Evolutionary conservation across 2,329 filamentous ascomycete species (phyloP), one percentile per base, ranked within the genome.

Genomic region (Mycogone perniciosa): DNA sequence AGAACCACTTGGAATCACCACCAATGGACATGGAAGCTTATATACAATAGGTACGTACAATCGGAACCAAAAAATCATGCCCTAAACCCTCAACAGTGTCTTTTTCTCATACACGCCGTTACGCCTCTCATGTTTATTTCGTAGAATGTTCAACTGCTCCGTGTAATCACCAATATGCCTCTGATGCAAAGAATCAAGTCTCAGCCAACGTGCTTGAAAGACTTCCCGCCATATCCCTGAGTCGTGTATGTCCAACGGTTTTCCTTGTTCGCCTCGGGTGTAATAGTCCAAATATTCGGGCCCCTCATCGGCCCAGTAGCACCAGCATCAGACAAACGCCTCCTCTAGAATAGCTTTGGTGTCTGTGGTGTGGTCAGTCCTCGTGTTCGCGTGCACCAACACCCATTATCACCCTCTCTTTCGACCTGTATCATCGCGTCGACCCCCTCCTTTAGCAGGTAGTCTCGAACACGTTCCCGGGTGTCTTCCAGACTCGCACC

Each of bases 381-480:
- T 41, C 67, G 63, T 44, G 62, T 62, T 34, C 67, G 61, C 11
- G 56, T 59, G 57, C 82, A 85, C 81, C 82, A 85, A 59, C 81
- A 85, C 20, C 71, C 74, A 38, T 66, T 63, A 51, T 95, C 89
- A 0, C 87, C 88, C 62, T 96, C 89, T 43, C 85, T 76, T 68
- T 96, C 92, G 1, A 95, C 87, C 68, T 96, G 92, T 5, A 96
- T 80, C 29, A 95, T 83, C 9, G 90, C 81, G 61, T 96, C 85
- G 70, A 96, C 86, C 39, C 83, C 81, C 57, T 86, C 80, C 46
- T 80, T 80, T 6, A 76, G 71, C 26, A 96, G 73, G 58, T 90
- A 93, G 40, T 81, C 76, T 41, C 78, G 75, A 0, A 91, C 86
- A n/a, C 90, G 77, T 53, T 88, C 81, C 46, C 88, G 77, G 5